Evolutionary conservation across 495 filamentous ascomycete species (phyloP), one percentile per base, ranked within the genome.

Genomic region (Trichoderma asperelloides): DNA sequence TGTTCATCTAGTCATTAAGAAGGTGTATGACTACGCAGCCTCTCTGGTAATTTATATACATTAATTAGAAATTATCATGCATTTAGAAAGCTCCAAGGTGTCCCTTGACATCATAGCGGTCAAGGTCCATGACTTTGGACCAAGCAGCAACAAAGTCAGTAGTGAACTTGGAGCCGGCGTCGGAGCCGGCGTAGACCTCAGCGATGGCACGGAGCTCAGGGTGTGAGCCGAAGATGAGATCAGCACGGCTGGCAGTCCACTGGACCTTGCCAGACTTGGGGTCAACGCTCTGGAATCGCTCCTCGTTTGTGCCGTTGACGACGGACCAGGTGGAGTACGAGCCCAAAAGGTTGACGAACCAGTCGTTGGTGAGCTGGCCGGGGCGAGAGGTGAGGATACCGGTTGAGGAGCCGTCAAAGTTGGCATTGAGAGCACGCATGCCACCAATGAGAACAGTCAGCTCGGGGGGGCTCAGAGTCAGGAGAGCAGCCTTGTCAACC

Each of bases 261-360:
- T 85, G 87, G 80, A 84, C 84, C 66, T 75, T 69, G 64, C 87
- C 87, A 21, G 33, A 37, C 33, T 84, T 83, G 81, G 86, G 85
- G 77, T 90, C 87, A 1, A 74, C 65, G 51, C 87, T 88, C 72
- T 89, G 83, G 71, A 83, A 91, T 49, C 79, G 18, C 67, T 89
- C 87, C 25, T 28, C 11, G 72, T 77, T 70, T 63, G 67, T 71
- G 64, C 76, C 77, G 13, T 71, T 73, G n/a, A 83, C 68, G 79
- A 86, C 86, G 79, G 85, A 85, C 88, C 88, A 90, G 27, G 72
- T 77, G 1, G 86, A 88, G 79, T 72, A 77, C 73, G 81, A 82
- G 72, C 90, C 88, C 16, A 91, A 79, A 37, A 91, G 80, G 79
- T 90, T 90, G 73, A 87, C 82, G 73, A 91, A 91, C 81, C 87